phyloP scores from a whole-genome alignment of 1,139 yeast species.

The Scheffersomyces quercinus region DNA sequence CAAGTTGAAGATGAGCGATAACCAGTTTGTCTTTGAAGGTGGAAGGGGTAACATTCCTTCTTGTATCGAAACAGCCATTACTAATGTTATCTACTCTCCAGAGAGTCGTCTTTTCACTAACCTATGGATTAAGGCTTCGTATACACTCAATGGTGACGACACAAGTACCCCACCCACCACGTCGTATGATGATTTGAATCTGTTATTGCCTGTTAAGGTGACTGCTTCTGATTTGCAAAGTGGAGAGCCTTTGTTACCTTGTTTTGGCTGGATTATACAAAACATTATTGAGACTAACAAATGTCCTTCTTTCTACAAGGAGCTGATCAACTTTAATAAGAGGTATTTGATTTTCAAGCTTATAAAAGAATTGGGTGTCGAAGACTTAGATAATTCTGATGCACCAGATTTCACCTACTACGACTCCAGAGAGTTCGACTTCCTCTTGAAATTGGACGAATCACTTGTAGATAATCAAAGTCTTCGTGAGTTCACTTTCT shows the following conservation, averaged over 20 bases:
- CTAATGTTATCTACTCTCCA: slow-evolving; percentile 76
- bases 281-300: slow-evolving; percentile 40
- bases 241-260: slow-evolving; percentile 58
- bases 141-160: slow-evolving; percentile 23
- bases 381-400: slow-evolving; percentile 26
- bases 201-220: slow-evolving; percentile 37
- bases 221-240: slow-evolving; percentile 28
- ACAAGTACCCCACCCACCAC: slow-evolving; percentile 16
- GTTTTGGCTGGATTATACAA: slow-evolving; percentile 69
- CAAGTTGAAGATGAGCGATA: slow-evolving; percentile 68
- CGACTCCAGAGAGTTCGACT: slow-evolving; percentile 48
- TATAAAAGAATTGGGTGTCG: slow-evolving; percentile 43
- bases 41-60: slow-evolving; percentile 65
- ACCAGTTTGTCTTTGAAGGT: slow-evolving; percentile 54
- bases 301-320: slow-evolving; percentile 34
- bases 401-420: slow-evolving; percentile 27
- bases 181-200: slow-evolving; percentile 29
- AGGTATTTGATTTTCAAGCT: slow-evolving; percentile 44
- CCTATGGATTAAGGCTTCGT: slow-evolving; percentile 64
- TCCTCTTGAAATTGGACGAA: slow-evolving; percentile 45
- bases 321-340: slow-evolving; percentile 42
- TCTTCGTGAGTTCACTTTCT: slow-evolving; percentile 26
- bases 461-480: slow-evolving; percentile 29
- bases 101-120: slow-evolving; percentile 70
- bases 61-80: slow-evolving; percentile 78